Evolutionary conservation across 805 yeast genomes (phyloP).

Genomic region (Candida argentea): DNA sequence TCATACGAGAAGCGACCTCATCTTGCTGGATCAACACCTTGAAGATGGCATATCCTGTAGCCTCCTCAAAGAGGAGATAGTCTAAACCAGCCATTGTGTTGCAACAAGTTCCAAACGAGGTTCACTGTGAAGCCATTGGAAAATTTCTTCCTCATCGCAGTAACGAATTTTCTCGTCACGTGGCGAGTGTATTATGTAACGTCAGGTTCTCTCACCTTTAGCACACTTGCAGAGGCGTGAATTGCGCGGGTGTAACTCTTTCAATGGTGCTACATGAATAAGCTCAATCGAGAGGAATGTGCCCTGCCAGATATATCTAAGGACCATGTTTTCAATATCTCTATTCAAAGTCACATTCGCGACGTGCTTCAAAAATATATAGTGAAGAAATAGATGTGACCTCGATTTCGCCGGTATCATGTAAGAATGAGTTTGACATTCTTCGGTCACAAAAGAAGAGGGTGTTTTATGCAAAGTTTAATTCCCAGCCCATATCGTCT

Average conservation of each 20-base stretch:
- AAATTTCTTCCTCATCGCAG: constrained; percentile 10
- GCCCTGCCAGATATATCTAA: too few relatives aligned
- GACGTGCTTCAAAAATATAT: neutral
- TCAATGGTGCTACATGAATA: too few relatives aligned
- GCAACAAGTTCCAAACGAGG: constrained; percentile 2
- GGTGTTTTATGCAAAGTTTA: constrained; percentile 67
- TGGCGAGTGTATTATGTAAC: constrained; percentile 4
- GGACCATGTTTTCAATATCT: neutral
- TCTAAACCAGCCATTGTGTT: constrained; percentile 38
- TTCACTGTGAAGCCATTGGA: constrained; percentile 2
- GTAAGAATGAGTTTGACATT: too few relatives aligned
- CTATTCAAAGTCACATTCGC: neutral
- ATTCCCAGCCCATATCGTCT: constrained; percentile 62
- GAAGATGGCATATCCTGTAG: constrained; percentile 96
- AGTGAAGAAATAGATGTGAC: too few relatives aligned
- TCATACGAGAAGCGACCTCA: constrained; percentile 81
- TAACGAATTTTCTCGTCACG: constrained; percentile 2
- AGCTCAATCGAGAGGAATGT: too few relatives aligned
- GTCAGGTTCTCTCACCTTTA: too few relatives aligned
- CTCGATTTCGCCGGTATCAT: too few relatives aligned
- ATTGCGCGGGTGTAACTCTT: too few relatives aligned
- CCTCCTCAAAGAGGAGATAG: constrained; percentile 93
- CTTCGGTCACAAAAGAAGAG: too few relatives aligned
- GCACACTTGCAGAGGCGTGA: too few relatives aligned
- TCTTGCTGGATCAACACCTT: constrained; percentile 91